These are phyloP conservation scores for Lasiosphaeris hirsuta DNA, from an alignment of 495 filamentous ascomycete genomes.

Conservation along the genomic window DNA sequence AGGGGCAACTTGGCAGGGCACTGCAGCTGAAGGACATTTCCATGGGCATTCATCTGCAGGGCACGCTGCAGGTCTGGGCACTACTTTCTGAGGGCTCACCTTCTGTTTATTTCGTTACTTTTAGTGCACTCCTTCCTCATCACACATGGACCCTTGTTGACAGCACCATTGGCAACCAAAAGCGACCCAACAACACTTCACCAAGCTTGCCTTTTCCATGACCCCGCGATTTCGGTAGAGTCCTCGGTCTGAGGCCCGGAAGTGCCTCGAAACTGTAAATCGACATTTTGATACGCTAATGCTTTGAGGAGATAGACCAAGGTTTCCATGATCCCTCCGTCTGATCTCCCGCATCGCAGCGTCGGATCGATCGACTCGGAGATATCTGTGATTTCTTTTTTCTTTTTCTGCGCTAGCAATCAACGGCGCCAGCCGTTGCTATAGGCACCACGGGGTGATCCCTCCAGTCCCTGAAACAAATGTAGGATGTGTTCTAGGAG, in stretches of 20 bases:
- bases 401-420: not conserved
- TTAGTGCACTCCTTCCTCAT: no score
- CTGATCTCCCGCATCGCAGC: constrained; percentile 10
- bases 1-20: constrained; percentile 19
- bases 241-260: not conserved
- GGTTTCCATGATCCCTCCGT: constrained; percentile 2
- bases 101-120: not conserved
- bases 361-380: not conserved
- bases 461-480: no score
- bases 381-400: not conserved
- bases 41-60: constrained; percentile 9
- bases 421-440: not conserved
- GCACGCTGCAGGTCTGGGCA: constrained; percentile 11
- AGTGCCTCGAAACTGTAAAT: not conserved
- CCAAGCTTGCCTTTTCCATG: no score
- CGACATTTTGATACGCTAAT: not conserved
- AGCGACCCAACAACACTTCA: no score
- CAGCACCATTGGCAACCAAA: no score
- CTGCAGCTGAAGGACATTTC: not conserved
- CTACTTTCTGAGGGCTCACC: not conserved
- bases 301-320: not conserved
- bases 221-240: not conserved
- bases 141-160: no score
- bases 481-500: no score
- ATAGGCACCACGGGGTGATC: no score